Percentiles rank a stretch among this genome's conserved stretches.
Conservation (phyloP, 2,329 filamentous ascomycete genomes). For the Neopestalotiopsis sp. region DNA sequence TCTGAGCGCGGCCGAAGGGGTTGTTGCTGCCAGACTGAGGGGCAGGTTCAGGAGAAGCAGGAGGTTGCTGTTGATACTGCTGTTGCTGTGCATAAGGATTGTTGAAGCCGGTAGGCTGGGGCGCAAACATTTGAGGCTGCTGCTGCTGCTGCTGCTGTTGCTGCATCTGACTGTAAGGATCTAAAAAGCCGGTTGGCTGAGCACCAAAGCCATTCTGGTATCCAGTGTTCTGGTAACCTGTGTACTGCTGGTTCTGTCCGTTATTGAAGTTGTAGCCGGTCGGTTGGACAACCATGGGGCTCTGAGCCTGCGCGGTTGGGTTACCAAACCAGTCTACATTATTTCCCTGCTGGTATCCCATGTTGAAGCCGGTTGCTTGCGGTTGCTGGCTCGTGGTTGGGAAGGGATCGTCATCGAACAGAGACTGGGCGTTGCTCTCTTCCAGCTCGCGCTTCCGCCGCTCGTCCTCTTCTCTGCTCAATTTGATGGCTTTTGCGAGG, state of each 20-base stretch:
- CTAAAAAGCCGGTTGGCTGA: conserved; percentile 71
- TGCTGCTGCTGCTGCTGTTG: conserved; percentile 49
- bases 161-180: conserved; percentile 68
- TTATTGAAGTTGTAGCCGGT: conserved; percentile 70
- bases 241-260: conserved; percentile 50
- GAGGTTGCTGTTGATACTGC: conserved; percentile 49
- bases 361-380: conserved; percentile 89
- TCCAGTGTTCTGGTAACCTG: conserved; percentile 66
- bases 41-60: conserved; percentile 60
- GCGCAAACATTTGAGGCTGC: conserved; percentile 12
- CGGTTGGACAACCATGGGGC: conserved; percentile 74
- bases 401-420: conserved; percentile 83
- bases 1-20: conserved; percentile 73
- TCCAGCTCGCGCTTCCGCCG: conserved; percentile 85
- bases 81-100: conserved; percentile 58
- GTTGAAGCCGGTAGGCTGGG: conserved; percentile 51
- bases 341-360: conserved; percentile 95
- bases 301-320: conserved; percentile 72
- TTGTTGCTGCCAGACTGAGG: conserved; percentile 88
- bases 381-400: conserved; percentile 64
- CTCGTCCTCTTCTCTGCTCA: conserved; percentile 95
- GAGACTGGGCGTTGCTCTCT: conserved; percentile 78
- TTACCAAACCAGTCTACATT: conserved; percentile 98
- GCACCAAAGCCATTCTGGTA: conserved; percentile 71
- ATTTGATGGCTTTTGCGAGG: conserved; percentile 89